Evolutionary conservation across 1,139 yeast genomes (phyloP), one percentile per base, ranked within the genome.

Genomic region (Sugiyamaella novakii): DNA sequence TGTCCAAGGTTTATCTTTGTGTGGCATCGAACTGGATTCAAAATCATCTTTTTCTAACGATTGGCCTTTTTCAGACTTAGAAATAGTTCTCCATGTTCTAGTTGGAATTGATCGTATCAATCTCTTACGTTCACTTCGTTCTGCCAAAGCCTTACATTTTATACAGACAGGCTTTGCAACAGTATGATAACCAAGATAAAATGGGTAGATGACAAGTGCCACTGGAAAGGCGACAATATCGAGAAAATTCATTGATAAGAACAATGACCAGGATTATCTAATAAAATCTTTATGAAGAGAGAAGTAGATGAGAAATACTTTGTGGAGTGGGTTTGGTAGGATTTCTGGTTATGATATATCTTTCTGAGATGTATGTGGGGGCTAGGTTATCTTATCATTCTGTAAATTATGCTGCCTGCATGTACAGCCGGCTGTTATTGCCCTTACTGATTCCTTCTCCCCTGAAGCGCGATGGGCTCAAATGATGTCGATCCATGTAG

Each of bases 1-100:
- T 10, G 65, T 68, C 71, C 71, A 67, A 10, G n/a, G n/a, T n/a
- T n/a, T n/a, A n/a, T n/a, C 3, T 15, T 14, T 36, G 21, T 19
- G 21, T 22, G 2, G 21, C 2, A n/a, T n/a, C n/a, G n/a, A n/a
- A n/a, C n/a, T n/a, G n/a, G n/a, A n/a, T n/a, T n/a, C n/a, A n/a
- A n/a, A n/a, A n/a, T n/a, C n/a, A n/a, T n/a, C n/a, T n/a, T n/a
- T n/a, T n/a, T n/a, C n/a, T n/a, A n/a, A n/a, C n/a, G n/a, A n/a
- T n/a, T n/a, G n/a, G n/a, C n/a, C n/a, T n/a, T n/a, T n/a, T n/a
- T n/a, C n/a, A n/a, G n/a, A n/a, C 21, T 11, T 4, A 18, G 37
- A 25, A 10, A 6, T 12, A n/a, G n/a, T 19, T 11, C n/a, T 25
- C 42, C 42, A 38, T 11, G 17, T 27, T n/a, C 28, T 14, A 3